phyloP scores from a whole-genome alignment of 2,329 filamentous ascomycete species.

The Fusarium sp. region DNA sequence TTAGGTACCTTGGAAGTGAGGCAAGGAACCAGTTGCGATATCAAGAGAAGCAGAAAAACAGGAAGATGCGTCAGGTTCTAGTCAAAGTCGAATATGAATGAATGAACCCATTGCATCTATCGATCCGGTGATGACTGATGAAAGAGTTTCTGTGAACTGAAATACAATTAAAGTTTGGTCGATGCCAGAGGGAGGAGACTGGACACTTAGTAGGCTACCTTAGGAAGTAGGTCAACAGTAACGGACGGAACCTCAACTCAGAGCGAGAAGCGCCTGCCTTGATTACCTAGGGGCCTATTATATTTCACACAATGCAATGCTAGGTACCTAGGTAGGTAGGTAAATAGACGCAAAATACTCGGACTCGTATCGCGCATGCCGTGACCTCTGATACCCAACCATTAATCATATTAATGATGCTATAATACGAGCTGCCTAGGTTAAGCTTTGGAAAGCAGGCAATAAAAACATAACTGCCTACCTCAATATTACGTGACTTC shows the following conservation, averaged over 20 bases:
- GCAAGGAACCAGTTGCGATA: background rate
- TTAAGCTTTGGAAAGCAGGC: background rate
- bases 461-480: background rate
- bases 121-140: background rate
- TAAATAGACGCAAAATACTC: background rate
- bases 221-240: background rate
- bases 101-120: conserved; percentile 12
- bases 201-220: background rate
- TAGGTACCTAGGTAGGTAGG: background rate
- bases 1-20: background rate
- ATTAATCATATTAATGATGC: background rate
- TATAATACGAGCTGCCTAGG: background rate
- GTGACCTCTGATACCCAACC: background rate
- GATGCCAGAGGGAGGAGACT: conserved; percentile 6
- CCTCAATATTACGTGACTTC: background rate
- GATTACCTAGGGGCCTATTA: background rate
- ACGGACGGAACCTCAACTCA: background rate
- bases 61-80: conserved; percentile 10
- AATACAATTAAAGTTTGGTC: background rate
- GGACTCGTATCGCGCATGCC: background rate
- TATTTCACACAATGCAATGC: background rate
- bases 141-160: background rate
- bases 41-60: background rate
- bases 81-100: conserved; percentile 8
- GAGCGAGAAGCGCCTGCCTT: background rate